Evolutionary conservation across 345 rosid species (phyloP), one percentile per base, ranked within the genome.

Genomic region (Passiflora organensis): DNA sequence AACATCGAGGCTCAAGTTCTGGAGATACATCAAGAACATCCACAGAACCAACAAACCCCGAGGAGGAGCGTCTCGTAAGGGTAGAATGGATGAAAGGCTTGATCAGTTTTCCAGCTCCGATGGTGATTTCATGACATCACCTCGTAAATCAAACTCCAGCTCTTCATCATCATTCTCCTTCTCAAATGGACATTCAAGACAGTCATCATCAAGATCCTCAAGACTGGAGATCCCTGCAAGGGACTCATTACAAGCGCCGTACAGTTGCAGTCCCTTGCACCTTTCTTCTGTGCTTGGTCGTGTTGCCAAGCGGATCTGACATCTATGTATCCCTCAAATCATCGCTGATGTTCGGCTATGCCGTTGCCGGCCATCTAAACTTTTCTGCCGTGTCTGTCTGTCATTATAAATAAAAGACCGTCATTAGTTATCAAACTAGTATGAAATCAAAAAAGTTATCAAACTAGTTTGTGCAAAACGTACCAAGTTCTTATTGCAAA

Each of bases 1-100:
- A 37, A 59, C 64, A 60, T 67, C 50, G 14, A 77, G 62, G 55
- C 58, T 79, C 46, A 72, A 52, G 72, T 68, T 78, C 32, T 65
- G 46, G 63, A 65, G 36, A 42, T 18, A 34, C 28, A 41, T 56
- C 13, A 43, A 22, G 58, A 57, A 65, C 43, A 42, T 47, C 3
- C 14, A 20, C 22, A 37, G 17, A 22, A 49, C 4, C 19, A 51
- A 22, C 34, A 16, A 43, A 13, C 10, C 48, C 2, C 32, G 8
- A 5, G 1, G 2, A 2, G 28, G 22, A 10, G 41, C 19, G 9
- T 13, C 17, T 55, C 19, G 13, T n/a, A 13, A 15, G 21, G 18
- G 14, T 46, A 6, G 20, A 15, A 11, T 45, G 5, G 18, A 5
- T 6, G 34, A 16, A 2, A 32, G 32, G 19, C 21, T 16, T 1